Evolutionary conservation across 2,329 filamentous ascomycete species (phyloP).

Genomic region (Fusarium sp.): DNA sequence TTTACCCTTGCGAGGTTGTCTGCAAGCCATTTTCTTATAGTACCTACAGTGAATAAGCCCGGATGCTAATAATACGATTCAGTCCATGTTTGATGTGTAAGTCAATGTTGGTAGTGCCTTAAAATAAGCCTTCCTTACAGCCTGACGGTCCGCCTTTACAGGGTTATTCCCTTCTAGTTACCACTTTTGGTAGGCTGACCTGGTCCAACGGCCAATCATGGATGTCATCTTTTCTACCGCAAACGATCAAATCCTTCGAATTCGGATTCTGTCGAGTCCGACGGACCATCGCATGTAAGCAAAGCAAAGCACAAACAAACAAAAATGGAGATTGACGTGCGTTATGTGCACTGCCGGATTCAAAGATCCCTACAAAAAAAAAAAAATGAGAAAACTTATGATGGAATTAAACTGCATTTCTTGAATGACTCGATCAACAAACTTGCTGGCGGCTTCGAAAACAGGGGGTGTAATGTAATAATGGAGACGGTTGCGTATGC

Average conservation of each 20-base stretch:
- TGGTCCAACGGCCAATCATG: conserved; percentile 10
- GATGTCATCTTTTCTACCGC: neutral
- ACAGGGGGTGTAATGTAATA: conserved; percentile 1
- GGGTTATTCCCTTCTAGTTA: conserved; percentile 28
- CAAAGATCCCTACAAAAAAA: neutral
- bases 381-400: neutral
- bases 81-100: neutral
- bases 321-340: neutral
- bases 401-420: conserved; percentile 1
- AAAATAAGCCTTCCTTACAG: conserved; percentile 20
- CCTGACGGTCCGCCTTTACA: conserved; percentile 32
- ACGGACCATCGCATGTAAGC: neutral
- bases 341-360: neutral
- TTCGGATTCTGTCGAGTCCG: neutral
- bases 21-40: neutral
- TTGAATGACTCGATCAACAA: conserved; percentile 10
- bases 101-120: neutral
- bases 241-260: conserved; percentile 17
- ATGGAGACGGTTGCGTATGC: conserved; percentile 34
- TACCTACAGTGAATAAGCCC: neutral
- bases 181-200: conserved; percentile 33
- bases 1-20: neutral
- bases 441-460: conserved; percentile 5
- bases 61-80: neutral
- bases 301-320: too few species aligned